A percentile compares a stretch with the other conserved stretches of the same genome.
Evolutionary conservation across 257 asterid genomes (phyloP).

Genomic region (Vinca minor): DNA sequence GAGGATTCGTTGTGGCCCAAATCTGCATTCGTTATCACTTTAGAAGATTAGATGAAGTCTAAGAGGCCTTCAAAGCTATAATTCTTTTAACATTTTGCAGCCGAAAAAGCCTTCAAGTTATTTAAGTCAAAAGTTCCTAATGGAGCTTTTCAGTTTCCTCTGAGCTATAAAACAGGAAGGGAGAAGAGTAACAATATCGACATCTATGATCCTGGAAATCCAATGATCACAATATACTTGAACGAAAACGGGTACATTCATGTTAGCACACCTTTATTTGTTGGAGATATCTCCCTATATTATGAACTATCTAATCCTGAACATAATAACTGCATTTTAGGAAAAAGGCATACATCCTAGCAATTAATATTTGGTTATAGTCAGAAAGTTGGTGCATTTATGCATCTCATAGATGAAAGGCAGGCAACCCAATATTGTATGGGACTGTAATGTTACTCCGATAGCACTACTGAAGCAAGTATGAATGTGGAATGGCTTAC

Average conservation of each 20-base stretch:
- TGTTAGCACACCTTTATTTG: neutral
- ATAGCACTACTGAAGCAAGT: neutral
- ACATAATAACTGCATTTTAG: neutral
- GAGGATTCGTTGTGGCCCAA: slow-evolving; percentile 78
- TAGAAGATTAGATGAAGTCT: neutral
- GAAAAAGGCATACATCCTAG: neutral
- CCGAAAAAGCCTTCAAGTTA: neutral
- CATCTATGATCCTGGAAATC: neutral
- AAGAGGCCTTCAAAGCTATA: neutral
- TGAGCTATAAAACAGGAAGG: neutral
- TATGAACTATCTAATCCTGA: neutral
- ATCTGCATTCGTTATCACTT: slow-evolving; percentile 38
- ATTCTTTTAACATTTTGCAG: neutral
- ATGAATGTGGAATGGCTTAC: slow-evolving; percentile 23
- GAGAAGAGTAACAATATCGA: neutral
- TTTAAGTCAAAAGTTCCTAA: neutral
- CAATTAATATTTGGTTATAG: neutral
- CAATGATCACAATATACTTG: neutral
- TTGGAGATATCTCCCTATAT: neutral
- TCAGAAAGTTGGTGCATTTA: neutral
- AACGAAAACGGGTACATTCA: neutral
- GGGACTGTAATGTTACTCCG: neutral
- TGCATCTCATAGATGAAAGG: neutral
- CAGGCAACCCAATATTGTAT: neutral
- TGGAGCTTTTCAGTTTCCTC: neutral